phyloP scores from a whole-genome alignment of 108 stramenopile species.

The Cylindrotheca closterium region DNA sequence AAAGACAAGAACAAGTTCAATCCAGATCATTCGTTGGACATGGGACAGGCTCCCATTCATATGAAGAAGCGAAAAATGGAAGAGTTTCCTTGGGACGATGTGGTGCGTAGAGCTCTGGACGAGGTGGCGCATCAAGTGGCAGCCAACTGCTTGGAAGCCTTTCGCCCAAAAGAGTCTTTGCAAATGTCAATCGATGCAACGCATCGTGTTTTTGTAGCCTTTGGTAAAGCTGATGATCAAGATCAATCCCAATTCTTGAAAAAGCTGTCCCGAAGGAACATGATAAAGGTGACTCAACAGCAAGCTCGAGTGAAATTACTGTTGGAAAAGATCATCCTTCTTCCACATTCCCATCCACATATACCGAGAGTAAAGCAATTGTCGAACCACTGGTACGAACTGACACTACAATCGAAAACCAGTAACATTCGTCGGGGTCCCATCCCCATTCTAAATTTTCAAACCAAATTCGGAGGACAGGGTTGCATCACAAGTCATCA shows the following conservation, averaged over 20 bases:
- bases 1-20: constrained; percentile 10
- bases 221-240: constrained; percentile 14
- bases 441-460: constrained; percentile 22
- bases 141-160: constrained; percentile 14
- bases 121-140: constrained; percentile 19
- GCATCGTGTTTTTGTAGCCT: constrained; percentile 16
- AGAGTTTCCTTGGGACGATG: constrained; percentile 30
- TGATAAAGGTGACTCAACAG: constrained; percentile 26
- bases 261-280: constrained; percentile 15
- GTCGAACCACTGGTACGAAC: constrained; percentile 18
- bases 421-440: constrained; percentile 13
- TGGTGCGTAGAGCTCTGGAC: constrained; percentile 14
- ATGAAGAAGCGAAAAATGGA: constrained; percentile 9
- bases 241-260: constrained; percentile 24
- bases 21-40: too few relatives aligned
- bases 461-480: constrained; percentile 22
- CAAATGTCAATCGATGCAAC: constrained; percentile 23
- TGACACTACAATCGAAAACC: constrained; percentile 21
- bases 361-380: constrained; percentile 9
- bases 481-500: constrained; percentile 26
- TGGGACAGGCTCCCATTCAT: constrained; percentile 18
- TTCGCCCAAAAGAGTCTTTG: constrained; percentile 12
- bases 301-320: constrained; percentile 21
- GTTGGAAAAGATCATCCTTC: constrained; percentile 5
- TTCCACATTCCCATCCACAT: constrained; percentile 8